Evolutionary conservation across 164 flowering plant species (phyloP).

Genomic region (Berberis thunbergii): DNA sequence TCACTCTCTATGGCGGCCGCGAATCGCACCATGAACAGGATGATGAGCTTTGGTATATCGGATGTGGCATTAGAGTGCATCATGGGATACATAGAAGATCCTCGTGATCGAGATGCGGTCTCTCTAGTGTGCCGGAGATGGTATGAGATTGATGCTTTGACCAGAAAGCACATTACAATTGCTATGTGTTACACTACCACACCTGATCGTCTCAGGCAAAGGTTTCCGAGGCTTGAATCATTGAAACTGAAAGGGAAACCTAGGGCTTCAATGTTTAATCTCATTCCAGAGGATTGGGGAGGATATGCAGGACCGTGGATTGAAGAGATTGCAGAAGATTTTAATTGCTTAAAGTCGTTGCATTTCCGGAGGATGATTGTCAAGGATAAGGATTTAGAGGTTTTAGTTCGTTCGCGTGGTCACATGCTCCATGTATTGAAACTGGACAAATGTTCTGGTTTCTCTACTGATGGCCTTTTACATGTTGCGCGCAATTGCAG

Average conservation of each 20-base stretch:
- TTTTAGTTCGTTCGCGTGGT: slow-evolving; percentile 46
- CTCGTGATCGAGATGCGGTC: slow-evolving; percentile 60
- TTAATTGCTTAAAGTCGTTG: slow-evolving; percentile 43
- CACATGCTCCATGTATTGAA: slow-evolving; percentile 39
- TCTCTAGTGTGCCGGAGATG: slow-evolving; percentile 77
- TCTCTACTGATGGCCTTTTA: slow-evolving; percentile 75
- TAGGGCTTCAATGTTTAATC: slow-evolving; percentile 89
- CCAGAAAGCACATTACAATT: slow-evolving; percentile 77
- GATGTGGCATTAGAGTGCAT: slow-evolving; percentile 55
- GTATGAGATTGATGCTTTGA: slow-evolving; percentile 60
- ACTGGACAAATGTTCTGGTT: slow-evolving; percentile 87
- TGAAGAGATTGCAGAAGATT: slow-evolving; percentile 35
- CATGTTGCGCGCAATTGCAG: slow-evolving; percentile 64
- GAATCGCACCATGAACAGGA: slow-evolving; percentile 16
- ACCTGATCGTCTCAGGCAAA: slow-evolving; percentile 44
- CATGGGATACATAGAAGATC: slow-evolving; percentile 54
- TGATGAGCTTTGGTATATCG: slow-evolving; percentile 25
- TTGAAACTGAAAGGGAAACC: slow-evolving; percentile 90
- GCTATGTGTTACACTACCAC: slow-evolving; percentile 77
- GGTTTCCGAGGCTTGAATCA: slow-evolving; percentile 62
- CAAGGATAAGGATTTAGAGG: slow-evolving; percentile 57
- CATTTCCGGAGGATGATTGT: slow-evolving; percentile 93
- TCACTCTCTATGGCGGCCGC: slow-evolving; percentile 15
- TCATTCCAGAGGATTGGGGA: slow-evolving; percentile 96
- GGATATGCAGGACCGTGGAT: slow-evolving; percentile 88